These are phyloP conservation scores for Leonotis leonurus DNA, from an alignment of 257 asterid genomes.

Conservation along the genomic window DNA sequence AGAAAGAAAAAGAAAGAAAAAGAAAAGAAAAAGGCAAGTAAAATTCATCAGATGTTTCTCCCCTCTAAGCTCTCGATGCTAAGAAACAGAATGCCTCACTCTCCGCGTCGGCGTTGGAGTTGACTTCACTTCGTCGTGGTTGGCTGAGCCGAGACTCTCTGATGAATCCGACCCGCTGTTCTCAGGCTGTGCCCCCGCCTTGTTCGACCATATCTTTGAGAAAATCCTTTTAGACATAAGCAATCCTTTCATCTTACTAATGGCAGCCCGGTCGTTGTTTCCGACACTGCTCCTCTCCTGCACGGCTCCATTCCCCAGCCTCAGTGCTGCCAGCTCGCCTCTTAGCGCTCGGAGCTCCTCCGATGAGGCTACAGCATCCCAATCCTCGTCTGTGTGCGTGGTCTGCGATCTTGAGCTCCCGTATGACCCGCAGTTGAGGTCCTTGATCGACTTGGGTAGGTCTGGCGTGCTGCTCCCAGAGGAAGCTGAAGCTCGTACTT, in stretches of 20 bases:
- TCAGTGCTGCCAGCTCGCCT: conserved; percentile 73
- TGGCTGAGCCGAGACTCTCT: conserved; percentile 67
- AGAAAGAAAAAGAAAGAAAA: neutral
- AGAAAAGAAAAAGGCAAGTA: neutral
- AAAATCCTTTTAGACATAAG: conserved; percentile 64
- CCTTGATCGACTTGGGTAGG: conserved; percentile 74
- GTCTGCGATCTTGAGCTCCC: conserved; percentile 78
- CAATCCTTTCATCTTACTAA: conserved; percentile 59
- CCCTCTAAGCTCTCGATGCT: conserved; percentile 17
- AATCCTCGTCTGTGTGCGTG: conserved; percentile 79
- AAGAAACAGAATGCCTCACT: conserved; percentile 85
- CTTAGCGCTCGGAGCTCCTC: conserved; percentile 83
- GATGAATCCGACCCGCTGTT: conserved; percentile 93
- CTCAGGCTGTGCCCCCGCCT: conserved; percentile 51
- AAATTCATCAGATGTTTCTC: conserved; percentile 1
- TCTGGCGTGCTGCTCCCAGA: conserved; percentile 97
- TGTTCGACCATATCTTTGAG: conserved; percentile 77
- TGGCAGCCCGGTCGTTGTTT: conserved; percentile 48
- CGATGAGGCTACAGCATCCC: conserved; percentile 89
- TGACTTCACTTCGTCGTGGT: conserved; percentile 54
- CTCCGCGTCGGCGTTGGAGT: conserved; percentile 73
- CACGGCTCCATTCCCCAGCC: conserved; percentile 51
- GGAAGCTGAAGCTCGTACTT: conserved; percentile 81
- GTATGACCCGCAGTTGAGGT: conserved; percentile 55
- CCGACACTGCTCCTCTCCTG: conserved; percentile 26